These are phyloP conservation scores for Fusarium brevicatenulatum DNA, from an alignment of 2,329 filamentous ascomycete genomes.

Conservation along the genomic window DNA sequence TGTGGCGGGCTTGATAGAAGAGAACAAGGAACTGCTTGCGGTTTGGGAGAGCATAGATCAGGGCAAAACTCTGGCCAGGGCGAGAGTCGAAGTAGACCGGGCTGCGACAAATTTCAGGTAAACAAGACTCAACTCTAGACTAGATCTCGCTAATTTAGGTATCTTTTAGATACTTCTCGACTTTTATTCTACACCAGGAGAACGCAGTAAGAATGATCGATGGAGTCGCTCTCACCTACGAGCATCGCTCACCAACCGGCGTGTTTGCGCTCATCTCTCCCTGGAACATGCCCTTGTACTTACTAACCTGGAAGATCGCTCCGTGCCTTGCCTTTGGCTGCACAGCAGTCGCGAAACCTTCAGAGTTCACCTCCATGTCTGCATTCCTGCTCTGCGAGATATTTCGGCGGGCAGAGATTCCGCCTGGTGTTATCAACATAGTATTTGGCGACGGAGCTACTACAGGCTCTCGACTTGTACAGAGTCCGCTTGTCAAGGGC, in stretches of 20 bases:
- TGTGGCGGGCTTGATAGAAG: background rate
- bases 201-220: background rate
- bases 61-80: background rate
- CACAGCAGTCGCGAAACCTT: background rate
- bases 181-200: background rate
- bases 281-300: background rate
- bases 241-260: background rate
- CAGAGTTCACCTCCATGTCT: background rate
- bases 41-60: background rate
- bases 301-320: background rate
- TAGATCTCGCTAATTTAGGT: rapidly evolving
- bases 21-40: background rate
- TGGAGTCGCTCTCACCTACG: background rate
- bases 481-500: background rate
- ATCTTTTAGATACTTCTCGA: background rate
- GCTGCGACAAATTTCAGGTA: background rate
- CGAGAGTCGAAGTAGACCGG: background rate
- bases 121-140: rapidly evolving
- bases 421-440: background rate
- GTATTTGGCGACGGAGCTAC: background rate
- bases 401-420: background rate
- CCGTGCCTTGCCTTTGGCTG: background rate
- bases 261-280: background rate
- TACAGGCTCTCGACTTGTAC: background rate
- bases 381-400: background rate